Conservation (phyloP, 2,329 filamentous ascomycete species). For the Endoconidiophora laricicola region DNA sequence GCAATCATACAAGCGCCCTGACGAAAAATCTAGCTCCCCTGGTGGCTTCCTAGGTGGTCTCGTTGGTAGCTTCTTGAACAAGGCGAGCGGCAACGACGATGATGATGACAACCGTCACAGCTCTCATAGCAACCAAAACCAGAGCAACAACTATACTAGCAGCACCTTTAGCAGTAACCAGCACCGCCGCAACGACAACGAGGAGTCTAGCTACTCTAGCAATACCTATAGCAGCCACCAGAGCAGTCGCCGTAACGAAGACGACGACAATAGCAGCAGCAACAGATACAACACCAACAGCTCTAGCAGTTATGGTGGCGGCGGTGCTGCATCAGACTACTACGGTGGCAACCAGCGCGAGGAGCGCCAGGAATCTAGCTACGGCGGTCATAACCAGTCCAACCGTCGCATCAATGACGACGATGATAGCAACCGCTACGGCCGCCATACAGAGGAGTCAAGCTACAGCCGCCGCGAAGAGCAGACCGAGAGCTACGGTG, state of each 20-base stretch:
- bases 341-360: constrained; percentile 36
- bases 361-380: constrained; percentile 2
- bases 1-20: constrained; percentile 18
- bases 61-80: constrained; percentile 43
- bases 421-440: constrained; percentile 14
- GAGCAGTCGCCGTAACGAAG: constrained; percentile 7
- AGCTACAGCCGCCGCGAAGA: constrained; percentile 17
- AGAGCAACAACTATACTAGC: constrained; percentile 45
- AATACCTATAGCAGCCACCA: not conserved
- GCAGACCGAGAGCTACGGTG: constrained; percentile 13
- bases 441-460: constrained; percentile 16
- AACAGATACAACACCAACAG: constrained; percentile 2
- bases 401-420: constrained; percentile 15
- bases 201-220: constrained; percentile 6
- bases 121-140: constrained; percentile 35
- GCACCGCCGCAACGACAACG: constrained; percentile 7
- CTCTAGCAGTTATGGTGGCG: constrained; percentile 21
- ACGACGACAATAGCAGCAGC: constrained; percentile 6
- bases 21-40: constrained; percentile 39
- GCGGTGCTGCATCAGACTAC: constrained; percentile 30
- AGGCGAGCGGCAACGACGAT: constrained; percentile 28
- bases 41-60: constrained; percentile 52
- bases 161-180: constrained; percentile 24
- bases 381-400: constrained; percentile 26
- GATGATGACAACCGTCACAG: constrained; percentile 32